Percentiles rank a stretch among this genome's conserved stretches.
Evolutionary conservation across 176 grass and related monocot genomes (phyloP).

Genomic region (Pontederia crassipes): DNA sequence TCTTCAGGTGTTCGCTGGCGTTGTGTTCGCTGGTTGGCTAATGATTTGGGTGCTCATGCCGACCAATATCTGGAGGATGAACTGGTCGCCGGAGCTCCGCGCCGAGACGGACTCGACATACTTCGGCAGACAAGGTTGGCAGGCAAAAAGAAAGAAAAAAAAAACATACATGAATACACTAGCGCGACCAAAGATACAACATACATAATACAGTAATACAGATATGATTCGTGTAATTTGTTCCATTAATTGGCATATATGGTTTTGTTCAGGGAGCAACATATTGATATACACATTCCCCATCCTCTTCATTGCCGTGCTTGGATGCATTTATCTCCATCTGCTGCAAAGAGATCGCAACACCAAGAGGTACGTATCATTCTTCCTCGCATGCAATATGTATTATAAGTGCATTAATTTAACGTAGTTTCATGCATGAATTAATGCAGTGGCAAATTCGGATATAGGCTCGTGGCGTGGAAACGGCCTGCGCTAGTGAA

Average conservation of each 20-base stretch:
- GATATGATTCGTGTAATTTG: too few relatives aligned
- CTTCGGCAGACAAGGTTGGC: constrained; percentile 41
- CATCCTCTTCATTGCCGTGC: constrained; percentile 29
- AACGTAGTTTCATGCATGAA: too few relatives aligned
- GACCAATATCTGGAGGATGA: constrained; percentile 20
- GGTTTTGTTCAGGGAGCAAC: constrained; percentile 11
- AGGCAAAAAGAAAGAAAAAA: too few relatives aligned
- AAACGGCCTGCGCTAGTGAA: not conserved
- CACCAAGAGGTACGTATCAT: not conserved
- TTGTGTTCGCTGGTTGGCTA: constrained; percentile 41
- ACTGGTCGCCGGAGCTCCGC: constrained; percentile 30
- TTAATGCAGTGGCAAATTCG: too few relatives aligned
- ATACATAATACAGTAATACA: too few relatives aligned
- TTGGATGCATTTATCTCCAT: constrained; percentile 42
- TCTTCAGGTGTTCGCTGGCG: constrained; percentile 12
- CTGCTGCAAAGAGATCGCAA: not conserved
- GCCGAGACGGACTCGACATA: constrained; percentile 35
- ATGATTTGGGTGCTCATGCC: constrained; percentile 39
- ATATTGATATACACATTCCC: constrained; percentile 26
- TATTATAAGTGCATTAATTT: not conserved
- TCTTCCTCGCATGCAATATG: too few relatives aligned
- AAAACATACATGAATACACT: too few relatives aligned
- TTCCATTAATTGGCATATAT: too few relatives aligned
- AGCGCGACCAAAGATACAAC: too few relatives aligned
- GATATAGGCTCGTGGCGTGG: not conserved